phyloP scores from a whole-genome alignment of 306 rosid genomes.

The Prunus mume region DNA sequence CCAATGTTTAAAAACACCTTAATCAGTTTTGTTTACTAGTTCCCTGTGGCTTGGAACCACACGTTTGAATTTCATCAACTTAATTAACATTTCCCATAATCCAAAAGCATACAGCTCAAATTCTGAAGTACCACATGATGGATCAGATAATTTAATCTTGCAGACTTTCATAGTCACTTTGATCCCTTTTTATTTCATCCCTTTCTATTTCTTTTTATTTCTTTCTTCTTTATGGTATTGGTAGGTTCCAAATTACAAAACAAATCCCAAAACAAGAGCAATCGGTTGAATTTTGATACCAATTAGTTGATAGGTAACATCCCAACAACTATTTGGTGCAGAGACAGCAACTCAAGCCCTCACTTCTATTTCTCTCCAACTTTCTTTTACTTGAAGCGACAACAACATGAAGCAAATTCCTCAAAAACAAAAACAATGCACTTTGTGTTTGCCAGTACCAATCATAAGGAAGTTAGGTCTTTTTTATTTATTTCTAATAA shows the following conservation, averaged over 20 bases:
- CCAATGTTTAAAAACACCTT: not conserved
- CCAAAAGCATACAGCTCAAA: not conserved
- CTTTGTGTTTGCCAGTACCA: slow-evolving; percentile 50
- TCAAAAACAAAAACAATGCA: slow-evolving; percentile 12
- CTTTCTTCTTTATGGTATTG: not conserved
- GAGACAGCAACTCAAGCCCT: slow-evolving; percentile 46
- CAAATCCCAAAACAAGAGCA: not conserved
- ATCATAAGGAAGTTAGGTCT: slow-evolving; percentile 24
- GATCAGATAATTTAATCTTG: not conserved
- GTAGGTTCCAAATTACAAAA: slow-evolving; percentile 7
- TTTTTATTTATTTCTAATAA: not conserved
- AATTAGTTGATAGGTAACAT: slow-evolving; percentile 51
- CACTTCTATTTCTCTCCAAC: slow-evolving; percentile 9
- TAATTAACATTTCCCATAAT: not conserved
- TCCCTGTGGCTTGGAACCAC: too few species aligned
- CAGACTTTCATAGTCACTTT: not conserved
- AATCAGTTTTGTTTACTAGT: too few species aligned
- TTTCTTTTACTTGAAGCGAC: slow-evolving; percentile 86
- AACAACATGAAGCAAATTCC: slow-evolving; percentile 39
- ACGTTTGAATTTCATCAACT: not conserved
- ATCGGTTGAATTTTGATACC: slow-evolving; percentile 10
- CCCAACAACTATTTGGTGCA: slow-evolving; percentile 77
- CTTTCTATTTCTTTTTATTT: not conserved
- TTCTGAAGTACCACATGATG: not conserved
- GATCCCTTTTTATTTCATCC: not conserved